phyloP scores from a whole-genome alignment of 768 basidiomycete species.

The Rhodotorula taiwanensis region DNA sequence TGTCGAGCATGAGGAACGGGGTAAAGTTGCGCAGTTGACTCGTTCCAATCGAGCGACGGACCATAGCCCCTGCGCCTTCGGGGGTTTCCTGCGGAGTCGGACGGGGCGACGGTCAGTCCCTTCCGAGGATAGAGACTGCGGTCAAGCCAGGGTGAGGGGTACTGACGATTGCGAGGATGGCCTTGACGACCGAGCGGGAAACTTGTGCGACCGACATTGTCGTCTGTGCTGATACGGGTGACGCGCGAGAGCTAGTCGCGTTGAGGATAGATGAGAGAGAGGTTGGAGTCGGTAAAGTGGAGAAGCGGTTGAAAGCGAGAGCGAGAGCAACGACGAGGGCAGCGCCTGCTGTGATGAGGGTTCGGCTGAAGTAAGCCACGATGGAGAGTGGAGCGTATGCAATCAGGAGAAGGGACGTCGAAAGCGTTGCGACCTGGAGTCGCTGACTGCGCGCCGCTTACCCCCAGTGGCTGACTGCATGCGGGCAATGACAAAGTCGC shows the following conservation, averaged over 20 bases:
- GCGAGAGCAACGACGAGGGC: not conserved
- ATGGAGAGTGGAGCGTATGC: not conserved
- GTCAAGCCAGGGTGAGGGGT: constrained; percentile 31
- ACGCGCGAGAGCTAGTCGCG: not conserved
- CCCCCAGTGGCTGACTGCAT: too few relatives aligned
- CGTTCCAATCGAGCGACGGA: constrained; percentile 79
- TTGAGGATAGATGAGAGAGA: not conserved
- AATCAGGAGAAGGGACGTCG: not conserved
- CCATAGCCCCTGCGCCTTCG: constrained; percentile 68
- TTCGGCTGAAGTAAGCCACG: constrained; percentile 1
- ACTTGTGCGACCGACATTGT: constrained; percentile 12
- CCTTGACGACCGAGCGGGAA: constrained; percentile 62
- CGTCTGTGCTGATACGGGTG: not conserved
- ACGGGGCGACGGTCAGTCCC: not conserved
- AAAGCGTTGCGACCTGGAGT: not conserved
- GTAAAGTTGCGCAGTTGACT: constrained; percentile 67
- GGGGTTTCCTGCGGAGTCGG: constrained; percentile 48
- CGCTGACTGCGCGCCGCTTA: too few relatives aligned
- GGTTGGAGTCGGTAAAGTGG: too few relatives aligned
- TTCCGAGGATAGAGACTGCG: not conserved
- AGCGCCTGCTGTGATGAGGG: too few relatives aligned
- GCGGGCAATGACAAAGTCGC: too few relatives aligned
- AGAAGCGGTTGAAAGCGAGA: not conserved
- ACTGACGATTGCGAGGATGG: constrained; percentile 66
- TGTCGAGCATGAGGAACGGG: constrained; percentile 71